Percentiles rank a stretch among this genome's conserved stretches.
Evolutionary conservation across 371 early-diverging fungal genomes (phyloP).

Genomic region (Zychaea mexicana): DNA sequence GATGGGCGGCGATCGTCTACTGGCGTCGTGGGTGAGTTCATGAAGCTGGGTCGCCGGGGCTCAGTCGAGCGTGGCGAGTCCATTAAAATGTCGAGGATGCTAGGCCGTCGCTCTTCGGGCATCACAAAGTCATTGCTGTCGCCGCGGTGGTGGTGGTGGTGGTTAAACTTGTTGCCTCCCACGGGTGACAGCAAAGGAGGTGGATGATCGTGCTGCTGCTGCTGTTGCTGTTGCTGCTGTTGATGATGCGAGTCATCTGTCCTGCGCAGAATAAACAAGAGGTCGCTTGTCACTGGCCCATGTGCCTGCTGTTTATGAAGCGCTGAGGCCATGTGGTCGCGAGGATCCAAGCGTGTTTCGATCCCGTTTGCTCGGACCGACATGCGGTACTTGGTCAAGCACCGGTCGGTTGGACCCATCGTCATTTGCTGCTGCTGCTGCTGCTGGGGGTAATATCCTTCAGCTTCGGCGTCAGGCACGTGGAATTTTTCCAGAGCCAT

Average conservation of each 20-base stretch:
- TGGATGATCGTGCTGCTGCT: conserved; percentile 9
- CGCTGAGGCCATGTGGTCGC: conserved; percentile 41
- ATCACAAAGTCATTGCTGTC: conserved; percentile 6
- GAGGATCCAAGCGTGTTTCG: conserved; percentile 37
- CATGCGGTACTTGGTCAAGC: conserved; percentile 36
- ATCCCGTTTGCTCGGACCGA: conserved; percentile 36
- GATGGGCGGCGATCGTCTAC: conserved; percentile 22
- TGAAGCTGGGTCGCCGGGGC: conserved; percentile 17
- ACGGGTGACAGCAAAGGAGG: conserved; percentile 13
- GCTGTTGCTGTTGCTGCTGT: no score
- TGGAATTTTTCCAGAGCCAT: conserved; percentile 49
- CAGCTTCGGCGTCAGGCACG: conserved; percentile 42
- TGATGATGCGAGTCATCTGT: conserved; percentile 6
- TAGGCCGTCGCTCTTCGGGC: conserved; percentile 33
- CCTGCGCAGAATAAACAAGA: conserved; percentile 38
- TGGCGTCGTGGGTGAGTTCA: conserved; percentile 5
- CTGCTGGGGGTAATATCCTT: conserved; percentile 17
- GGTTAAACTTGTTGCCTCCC: conserved; percentile 1
- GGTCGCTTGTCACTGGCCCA: conserved; percentile 37
- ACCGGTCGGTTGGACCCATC: conserved; percentile 13
- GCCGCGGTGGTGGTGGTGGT: background rate
- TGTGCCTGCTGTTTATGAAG: conserved; percentile 24
- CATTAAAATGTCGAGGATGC: conserved; percentile 51
- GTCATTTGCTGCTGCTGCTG: background rate
- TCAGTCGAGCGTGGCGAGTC: conserved; percentile 28